These are phyloP conservation scores for Cordyceps tenuipes DNA, from an alignment of 2,329 filamentous ascomycete genomes.

Conservation along the genomic window DNA sequence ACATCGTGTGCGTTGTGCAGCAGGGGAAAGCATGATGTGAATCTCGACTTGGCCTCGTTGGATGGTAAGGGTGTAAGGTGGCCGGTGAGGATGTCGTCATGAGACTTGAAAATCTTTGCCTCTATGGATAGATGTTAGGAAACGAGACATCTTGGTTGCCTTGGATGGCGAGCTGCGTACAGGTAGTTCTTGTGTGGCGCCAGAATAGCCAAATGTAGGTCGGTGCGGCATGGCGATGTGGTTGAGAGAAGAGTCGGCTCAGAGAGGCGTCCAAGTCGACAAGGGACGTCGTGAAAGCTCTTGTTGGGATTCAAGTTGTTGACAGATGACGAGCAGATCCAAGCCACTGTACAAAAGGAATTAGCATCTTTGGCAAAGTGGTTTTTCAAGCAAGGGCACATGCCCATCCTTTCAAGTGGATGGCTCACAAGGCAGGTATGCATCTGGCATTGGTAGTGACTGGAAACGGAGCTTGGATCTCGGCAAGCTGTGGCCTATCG, in stretches of 20 bases:
- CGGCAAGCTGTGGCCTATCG: too few species aligned
- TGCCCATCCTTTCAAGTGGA: background rate
- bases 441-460: too few species aligned
- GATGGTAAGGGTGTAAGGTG: background rate
- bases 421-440: too few species aligned
- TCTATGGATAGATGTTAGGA: background rate
- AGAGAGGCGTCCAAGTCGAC: background rate
- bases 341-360: background rate
- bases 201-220: background rate
- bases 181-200: background rate
- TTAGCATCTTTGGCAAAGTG: background rate
- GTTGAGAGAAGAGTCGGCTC: background rate
- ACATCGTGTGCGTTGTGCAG: background rate
- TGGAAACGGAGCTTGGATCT: too few species aligned
- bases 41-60: background rate
- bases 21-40: constrained; percentile 4
- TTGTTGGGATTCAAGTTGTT: background rate
- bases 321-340: background rate
- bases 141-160: background rate
- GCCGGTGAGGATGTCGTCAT: background rate
- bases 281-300: background rate
- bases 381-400: background rate
- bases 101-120: background rate
- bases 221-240: background rate
- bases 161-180: background rate